These are phyloP conservation scores for Sordariomycetes sp. DNA, from an alignment of 2,329 filamentous ascomycete species.

Conservation along the genomic window DNA sequence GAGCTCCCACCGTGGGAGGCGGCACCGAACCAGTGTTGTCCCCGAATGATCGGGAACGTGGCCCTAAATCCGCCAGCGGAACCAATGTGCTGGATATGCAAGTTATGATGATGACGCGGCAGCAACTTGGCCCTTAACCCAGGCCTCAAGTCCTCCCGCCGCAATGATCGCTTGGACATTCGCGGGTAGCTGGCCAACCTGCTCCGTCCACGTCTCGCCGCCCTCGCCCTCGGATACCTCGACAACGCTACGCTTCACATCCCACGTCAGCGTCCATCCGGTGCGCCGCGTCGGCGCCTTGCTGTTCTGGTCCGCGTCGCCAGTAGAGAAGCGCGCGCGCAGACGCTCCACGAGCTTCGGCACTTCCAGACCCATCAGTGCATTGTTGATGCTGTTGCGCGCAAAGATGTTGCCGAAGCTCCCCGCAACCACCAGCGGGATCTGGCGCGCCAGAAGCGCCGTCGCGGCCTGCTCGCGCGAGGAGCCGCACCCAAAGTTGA, in stretches of 20 bases:
- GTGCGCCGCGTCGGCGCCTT: constrained; percentile 62
- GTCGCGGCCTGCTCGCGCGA: constrained; percentile 70
- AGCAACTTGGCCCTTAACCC: constrained; percentile 6
- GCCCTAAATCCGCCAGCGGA: neutral
- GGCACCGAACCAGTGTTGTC: too few species aligned
- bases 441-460: constrained; percentile 70
- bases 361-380: constrained; percentile 62
- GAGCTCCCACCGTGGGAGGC: too few species aligned
- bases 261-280: constrained; percentile 78
- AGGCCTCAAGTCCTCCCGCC: constrained; percentile 9
- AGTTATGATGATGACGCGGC: neutral
- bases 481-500: constrained; percentile 80
- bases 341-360: constrained; percentile 57
- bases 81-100: neutral
- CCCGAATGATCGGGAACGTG: neutral
- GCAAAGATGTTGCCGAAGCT: constrained; percentile 81
- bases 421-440: constrained; percentile 70
- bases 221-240: constrained; percentile 59
- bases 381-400: constrained; percentile 71
- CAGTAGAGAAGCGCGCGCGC: constrained; percentile 43
- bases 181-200: constrained; percentile 72
- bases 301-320: constrained; percentile 21
- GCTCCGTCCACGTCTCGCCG: constrained; percentile 64
- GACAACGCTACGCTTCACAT: constrained; percentile 64
- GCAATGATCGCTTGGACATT: constrained; percentile 85